Evolutionary conservation across 139 green algal species (phyloP).

Genomic region (Chlorella sp.): DNA sequence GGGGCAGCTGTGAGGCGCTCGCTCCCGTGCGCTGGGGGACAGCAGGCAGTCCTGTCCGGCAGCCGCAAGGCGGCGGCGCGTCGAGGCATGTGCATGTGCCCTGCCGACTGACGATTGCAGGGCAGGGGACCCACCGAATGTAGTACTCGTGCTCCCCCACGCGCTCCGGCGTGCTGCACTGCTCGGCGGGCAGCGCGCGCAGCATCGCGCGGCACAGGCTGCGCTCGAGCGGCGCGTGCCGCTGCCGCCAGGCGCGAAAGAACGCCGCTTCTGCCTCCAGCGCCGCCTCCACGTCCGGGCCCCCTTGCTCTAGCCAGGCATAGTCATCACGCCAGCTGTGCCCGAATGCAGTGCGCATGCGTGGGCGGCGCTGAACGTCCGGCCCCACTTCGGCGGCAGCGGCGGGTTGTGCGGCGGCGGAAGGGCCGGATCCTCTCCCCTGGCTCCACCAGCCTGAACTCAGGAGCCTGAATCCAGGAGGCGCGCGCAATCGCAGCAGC

Average conservation of each 20-base stretch:
- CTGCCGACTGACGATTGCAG: too few species aligned
- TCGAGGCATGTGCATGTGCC: too few species aligned
- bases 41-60: background rate
- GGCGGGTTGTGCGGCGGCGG: too few species aligned
- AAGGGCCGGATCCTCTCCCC: background rate
- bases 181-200: background rate
- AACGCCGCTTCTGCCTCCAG: slow-evolving; percentile 7
- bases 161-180: slow-evolving; percentile 2
- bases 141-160: slow-evolving; percentile 15
- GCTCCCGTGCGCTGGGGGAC: background rate
- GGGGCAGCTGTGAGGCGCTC: background rate
- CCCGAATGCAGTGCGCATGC: background rate
- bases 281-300: background rate
- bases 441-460: background rate
- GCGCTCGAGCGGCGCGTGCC: background rate
- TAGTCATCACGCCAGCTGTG: background rate
- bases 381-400: background rate
- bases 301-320: slow-evolving; percentile 11
- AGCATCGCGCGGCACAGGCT: slow-evolving; percentile 14
- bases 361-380: background rate
- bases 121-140: too few species aligned
- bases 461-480: background rate
- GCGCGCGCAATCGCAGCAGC: background rate
- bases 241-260: slow-evolving; percentile 1
- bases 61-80: too few species aligned